Evolutionary conservation across 495 filamentous ascomycete genomes (phyloP).

Genomic region (Ramalina intermedia): DNA sequence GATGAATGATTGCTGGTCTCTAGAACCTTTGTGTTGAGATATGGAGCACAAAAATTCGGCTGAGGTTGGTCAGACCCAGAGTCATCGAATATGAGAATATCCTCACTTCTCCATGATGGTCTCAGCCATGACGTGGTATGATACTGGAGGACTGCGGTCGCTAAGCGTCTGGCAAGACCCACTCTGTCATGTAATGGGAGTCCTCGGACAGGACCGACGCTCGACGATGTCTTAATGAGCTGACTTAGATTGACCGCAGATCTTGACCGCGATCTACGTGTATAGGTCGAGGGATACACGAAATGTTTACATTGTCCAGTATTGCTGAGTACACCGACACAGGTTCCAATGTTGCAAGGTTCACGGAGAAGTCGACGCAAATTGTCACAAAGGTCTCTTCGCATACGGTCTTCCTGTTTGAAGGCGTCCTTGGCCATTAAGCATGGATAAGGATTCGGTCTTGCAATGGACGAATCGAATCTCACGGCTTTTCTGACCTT

Average conservation of each 20-base stretch:
- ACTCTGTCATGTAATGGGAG: slow-evolving; percentile 16
- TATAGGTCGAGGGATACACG: slow-evolving; percentile 13
- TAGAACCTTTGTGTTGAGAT: slow-evolving; percentile 17
- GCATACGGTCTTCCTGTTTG: slow-evolving; percentile 4
- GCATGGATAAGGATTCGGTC: neutral
- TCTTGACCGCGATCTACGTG: neutral
- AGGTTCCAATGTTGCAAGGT: slow-evolving; percentile 1
- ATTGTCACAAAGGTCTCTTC: slow-evolving; percentile 14
- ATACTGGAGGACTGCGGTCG: slow-evolving; percentile 24
- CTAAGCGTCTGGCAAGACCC: slow-evolving; percentile 21
- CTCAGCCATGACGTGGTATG: slow-evolving; percentile 23
- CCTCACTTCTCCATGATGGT: slow-evolving; percentile 19
- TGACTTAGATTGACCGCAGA: too few species aligned
- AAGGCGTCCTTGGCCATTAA: neutral
- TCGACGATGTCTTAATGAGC: too few species aligned
- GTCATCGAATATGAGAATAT: slow-evolving; percentile 19
- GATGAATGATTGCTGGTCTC: too few species aligned
- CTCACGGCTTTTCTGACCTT: slow-evolving; percentile 9
- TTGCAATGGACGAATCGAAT: slow-evolving; percentile 2
- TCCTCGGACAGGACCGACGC: neutral
- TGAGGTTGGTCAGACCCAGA: neutral
- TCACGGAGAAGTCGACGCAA: slow-evolving; percentile 4
- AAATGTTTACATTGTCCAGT: slow-evolving; percentile 11
- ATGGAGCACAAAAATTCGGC: slow-evolving; percentile 11
- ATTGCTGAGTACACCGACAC: slow-evolving; percentile 13